Percentiles rank a stretch among this genome's conserved stretches.
These are phyloP conservation scores for Sequoiadendron giganteum DNA, from an alignment of 75 land plant genomes.

Conservation along the genomic window DNA sequence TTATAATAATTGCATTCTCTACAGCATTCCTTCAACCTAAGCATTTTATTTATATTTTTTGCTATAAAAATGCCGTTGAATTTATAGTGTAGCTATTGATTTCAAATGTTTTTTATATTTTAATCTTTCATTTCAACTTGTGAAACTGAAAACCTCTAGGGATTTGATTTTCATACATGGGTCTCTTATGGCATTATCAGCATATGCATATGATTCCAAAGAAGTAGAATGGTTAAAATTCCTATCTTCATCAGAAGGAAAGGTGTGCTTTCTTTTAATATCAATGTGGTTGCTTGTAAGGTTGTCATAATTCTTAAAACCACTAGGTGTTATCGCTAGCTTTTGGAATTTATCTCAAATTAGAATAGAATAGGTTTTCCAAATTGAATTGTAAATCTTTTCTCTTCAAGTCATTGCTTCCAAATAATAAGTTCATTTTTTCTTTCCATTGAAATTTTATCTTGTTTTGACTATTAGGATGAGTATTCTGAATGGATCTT, in stretches of 20 bases:
- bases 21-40: neutral
- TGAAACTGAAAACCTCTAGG: neutral
- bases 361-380: neutral
- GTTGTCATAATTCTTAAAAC: neutral
- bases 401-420: neutral
- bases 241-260: constrained; percentile 75
- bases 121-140: neutral
- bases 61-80: neutral
- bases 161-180: constrained; percentile 36
- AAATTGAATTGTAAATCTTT: neutral
- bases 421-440: neutral
- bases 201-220: constrained; percentile 71
- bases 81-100: neutral
- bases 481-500: constrained; percentile 33
- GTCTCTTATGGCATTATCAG: constrained; percentile 65
- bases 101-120: neutral
- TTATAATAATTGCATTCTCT: neutral
- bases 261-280: constrained; percentile 34
- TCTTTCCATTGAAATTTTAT: neutral
- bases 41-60: neutral
- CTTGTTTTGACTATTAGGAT: constrained; percentile 20
- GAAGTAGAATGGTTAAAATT: constrained; percentile 66
- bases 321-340: neutral
- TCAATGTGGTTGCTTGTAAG: neutral
- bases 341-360: neutral